A percentile compares a stretch with the other conserved stretches of the same genome.
phyloP scores from a whole-genome alignment of 106 monocot genomes.

The Narthecium ossifragum region DNA sequence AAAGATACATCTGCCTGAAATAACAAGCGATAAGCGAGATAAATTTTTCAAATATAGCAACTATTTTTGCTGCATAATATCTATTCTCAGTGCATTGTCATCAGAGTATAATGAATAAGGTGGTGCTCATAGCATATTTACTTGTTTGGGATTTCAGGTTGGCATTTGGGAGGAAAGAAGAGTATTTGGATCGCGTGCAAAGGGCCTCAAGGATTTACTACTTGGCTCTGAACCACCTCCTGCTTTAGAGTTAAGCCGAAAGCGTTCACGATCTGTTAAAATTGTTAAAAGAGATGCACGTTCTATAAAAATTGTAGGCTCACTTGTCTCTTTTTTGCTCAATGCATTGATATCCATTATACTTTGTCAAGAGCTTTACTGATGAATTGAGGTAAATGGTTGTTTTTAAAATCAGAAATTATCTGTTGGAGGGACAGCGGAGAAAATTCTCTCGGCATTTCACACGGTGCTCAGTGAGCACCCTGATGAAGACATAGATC shows the following conservation, averaged over 20 bases:
- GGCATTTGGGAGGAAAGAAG: conserved; percentile 93
- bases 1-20: too few relatives aligned
- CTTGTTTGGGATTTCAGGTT: conserved; percentile 37
- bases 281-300: conserved; percentile 87
- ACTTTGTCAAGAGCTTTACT: too few relatives aligned
- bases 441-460: conserved; percentile 91
- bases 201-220: conserved; percentile 79
- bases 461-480: conserved; percentile 62
- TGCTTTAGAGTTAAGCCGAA: conserved; percentile 71
- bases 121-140: too few relatives aligned
- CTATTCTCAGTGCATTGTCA: too few relatives aligned
- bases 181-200: conserved; percentile 86
- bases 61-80: too few relatives aligned
- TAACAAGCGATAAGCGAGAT: too few relatives aligned
- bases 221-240: conserved; percentile 71
- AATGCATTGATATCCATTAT: too few relatives aligned
- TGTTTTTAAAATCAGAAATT: conserved; percentile 57
- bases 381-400: background rate
- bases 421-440: conserved; percentile 78
- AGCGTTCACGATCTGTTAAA: conserved; percentile 70
- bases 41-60: too few relatives aligned
- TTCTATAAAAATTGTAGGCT: conserved; percentile 82
- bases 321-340: conserved; percentile 36
- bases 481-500: conserved; percentile 55
- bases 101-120: too few relatives aligned